Conservation (phyloP, 2,329 filamentous ascomycete genomes). For the Fusarium aywerte region DNA sequence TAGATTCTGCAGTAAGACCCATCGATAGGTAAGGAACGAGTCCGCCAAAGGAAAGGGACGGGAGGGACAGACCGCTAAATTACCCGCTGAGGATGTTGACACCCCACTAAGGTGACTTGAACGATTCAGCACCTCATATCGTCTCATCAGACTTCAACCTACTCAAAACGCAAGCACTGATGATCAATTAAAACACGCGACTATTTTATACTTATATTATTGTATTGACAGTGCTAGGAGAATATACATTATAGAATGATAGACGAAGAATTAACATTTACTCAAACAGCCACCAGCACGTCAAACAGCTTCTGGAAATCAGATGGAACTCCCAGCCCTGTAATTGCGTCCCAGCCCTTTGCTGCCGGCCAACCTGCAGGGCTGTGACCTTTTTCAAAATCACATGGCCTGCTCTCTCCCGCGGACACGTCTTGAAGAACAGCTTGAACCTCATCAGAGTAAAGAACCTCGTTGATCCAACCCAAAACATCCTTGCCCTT, state of each 20-base stretch:
- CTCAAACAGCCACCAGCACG: conserved; percentile 46
- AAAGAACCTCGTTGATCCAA: conserved; percentile 64
- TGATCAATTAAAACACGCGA: background rate
- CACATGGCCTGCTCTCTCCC: conserved; percentile 56
- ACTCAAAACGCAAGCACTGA: background rate
- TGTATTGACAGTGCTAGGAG: background rate
- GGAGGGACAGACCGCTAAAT: conserved; percentile 26
- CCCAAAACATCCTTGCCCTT: conserved; percentile 61
- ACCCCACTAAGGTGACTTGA: background rate
- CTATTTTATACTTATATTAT: background rate
- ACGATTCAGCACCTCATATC: background rate
- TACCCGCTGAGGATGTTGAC: conserved; percentile 5
- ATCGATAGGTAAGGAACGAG: conserved; percentile 22
- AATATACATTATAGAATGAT: background rate
- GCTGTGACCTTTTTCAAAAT: conserved; percentile 48
- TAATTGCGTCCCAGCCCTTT: conserved; percentile 60
- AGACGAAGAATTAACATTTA: background rate
- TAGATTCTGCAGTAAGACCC: background rate
- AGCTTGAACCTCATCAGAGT: conserved; percentile 52
- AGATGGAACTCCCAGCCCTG: conserved; percentile 60
- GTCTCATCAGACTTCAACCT: background rate
- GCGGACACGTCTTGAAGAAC: conserved; percentile 56
- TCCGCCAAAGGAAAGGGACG: background rate
- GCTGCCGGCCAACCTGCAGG: conserved; percentile 58
- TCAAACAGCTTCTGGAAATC: conserved; percentile 55